Evolutionary conservation across 2,329 filamentous ascomycete species (phyloP).

Genomic region (Stachybotrys echinatus): DNA sequence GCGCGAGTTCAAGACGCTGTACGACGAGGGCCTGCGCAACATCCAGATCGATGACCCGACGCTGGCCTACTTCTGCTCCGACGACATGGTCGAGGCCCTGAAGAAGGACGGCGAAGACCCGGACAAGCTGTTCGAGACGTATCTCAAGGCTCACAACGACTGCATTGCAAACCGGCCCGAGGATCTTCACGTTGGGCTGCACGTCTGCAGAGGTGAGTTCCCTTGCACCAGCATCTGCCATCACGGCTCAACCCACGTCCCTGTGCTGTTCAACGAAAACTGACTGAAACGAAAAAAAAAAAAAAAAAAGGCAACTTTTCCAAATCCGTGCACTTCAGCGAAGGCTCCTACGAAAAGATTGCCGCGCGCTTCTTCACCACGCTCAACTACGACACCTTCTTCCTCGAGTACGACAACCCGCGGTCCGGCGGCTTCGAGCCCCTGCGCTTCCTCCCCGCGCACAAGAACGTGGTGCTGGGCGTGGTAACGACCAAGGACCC

Average conservation of each 20-base stretch:
- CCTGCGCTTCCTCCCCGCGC: constrained; percentile 49
- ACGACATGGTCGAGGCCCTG: constrained; percentile 58
- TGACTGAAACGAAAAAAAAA: too few species aligned
- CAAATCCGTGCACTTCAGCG: constrained; percentile 57
- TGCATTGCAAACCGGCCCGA: constrained; percentile 55
- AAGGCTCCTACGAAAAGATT: constrained; percentile 59
- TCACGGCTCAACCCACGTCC: too few species aligned
- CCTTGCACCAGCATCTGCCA: too few species aligned
- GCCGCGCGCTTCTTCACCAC: constrained; percentile 55
- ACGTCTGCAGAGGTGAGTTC: constrained; percentile 45
- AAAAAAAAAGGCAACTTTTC: constrained; percentile 60
- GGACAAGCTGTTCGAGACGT: constrained; percentile 62
- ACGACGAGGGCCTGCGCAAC: constrained; percentile 49
- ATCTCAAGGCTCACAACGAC: constrained; percentile 70
- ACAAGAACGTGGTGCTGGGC: constrained; percentile 59
- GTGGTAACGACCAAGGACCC: constrained; percentile 58
- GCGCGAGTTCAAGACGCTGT: constrained; percentile 47
- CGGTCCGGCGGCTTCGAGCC: constrained; percentile 59
- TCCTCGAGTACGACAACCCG: constrained; percentile 55
- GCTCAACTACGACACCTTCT: constrained; percentile 56
- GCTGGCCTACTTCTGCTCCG: constrained; percentile 61
- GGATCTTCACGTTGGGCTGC: constrained; percentile 67
- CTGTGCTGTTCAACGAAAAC: too few species aligned
- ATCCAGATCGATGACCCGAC: constrained; percentile 61
- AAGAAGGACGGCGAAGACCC: constrained; percentile 53